Conservation (phyloP, 2,329 filamentous ascomycete genomes). For the Diaporthe sp. region DNA sequence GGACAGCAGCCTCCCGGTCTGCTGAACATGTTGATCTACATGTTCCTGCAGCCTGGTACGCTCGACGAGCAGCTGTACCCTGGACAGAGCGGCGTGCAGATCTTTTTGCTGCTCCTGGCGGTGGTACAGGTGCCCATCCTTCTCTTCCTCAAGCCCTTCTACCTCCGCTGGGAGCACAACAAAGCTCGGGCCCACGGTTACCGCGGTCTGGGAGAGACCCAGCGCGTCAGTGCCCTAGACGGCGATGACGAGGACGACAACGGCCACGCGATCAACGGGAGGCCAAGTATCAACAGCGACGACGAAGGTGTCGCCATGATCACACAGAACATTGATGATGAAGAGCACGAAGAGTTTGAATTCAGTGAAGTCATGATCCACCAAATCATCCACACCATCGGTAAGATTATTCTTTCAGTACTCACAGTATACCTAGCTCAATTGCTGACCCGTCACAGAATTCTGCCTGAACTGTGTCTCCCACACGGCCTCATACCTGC, state of each 20-base stretch:
- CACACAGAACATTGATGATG: conserved; percentile 82
- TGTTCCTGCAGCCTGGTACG: conserved; percentile 92
- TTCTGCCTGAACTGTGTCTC: conserved; percentile 99
- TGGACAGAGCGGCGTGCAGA: conserved; percentile 82
- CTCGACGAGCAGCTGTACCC: conserved; percentile 80
- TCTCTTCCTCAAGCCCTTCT: conserved; percentile 95
- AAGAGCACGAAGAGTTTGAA: conserved; percentile 96
- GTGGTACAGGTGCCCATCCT: conserved; percentile 89
- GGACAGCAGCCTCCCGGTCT: conserved; percentile 83
- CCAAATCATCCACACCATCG: conserved; percentile 98
- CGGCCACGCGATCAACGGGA: conserved; percentile 73
- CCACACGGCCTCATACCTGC: conserved; percentile 97
- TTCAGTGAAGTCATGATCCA: conserved; percentile 99
- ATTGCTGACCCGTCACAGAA: conserved; percentile 67
- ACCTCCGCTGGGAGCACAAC: conserved; percentile 95
- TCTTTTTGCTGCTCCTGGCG: conserved; percentile 83
- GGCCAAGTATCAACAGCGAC: conserved; percentile 70
- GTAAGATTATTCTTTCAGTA: conserved; percentile 63
- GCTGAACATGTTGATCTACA: conserved; percentile 99
- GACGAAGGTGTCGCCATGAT: conserved; percentile 90
- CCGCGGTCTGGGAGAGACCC: conserved; percentile 90
- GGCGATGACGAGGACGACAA: conserved; percentile 82
- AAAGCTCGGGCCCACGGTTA: conserved; percentile 88
- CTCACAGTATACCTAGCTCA: neutral
- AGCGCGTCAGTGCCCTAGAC: conserved; percentile 89